phyloP scores from a whole-genome alignment of 2,329 filamentous ascomycete species.

The Neofusicoccum umdonicola region DNA sequence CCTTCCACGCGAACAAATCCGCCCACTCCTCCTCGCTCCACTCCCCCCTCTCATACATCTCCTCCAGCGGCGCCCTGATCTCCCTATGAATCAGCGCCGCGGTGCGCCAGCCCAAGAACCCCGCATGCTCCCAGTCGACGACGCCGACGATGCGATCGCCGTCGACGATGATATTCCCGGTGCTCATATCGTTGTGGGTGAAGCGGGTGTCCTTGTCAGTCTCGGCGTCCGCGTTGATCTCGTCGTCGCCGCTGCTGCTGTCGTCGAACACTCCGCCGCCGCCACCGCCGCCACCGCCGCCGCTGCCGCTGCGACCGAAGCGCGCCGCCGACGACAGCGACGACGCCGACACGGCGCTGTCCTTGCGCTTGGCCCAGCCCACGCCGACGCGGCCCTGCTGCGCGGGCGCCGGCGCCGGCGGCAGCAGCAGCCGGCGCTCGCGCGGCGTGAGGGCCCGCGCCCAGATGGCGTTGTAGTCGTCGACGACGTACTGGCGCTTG shows the following conservation, averaged over 20 bases:
- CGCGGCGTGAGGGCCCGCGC: constrained; percentile 4
- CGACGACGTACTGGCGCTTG: neutral
- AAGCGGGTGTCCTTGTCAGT: constrained; percentile 17
- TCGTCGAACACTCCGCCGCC: neutral
- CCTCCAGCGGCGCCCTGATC: constrained; percentile 13
- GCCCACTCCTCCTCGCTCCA: neutral
- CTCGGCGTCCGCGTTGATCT: neutral
- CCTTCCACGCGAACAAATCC: neutral
- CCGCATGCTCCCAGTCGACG: constrained; percentile 22
- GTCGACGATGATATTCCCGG: constrained; percentile 20
- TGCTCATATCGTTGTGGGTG: constrained; percentile 22
- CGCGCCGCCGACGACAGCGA: neutral
- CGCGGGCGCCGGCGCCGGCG: neutral
- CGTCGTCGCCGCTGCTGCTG: neutral
- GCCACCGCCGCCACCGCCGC: neutral
- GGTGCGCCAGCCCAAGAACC: constrained; percentile 21
- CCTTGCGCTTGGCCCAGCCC: neutral
- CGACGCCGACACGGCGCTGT: neutral
- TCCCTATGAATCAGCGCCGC: constrained; percentile 16
- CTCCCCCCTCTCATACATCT: neutral
- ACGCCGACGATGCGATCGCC: constrained; percentile 18
- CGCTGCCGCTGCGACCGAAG: neutral
- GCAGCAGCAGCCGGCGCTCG: constrained; percentile 2
- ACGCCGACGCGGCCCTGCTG: neutral
- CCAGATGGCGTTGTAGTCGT: constrained; percentile 11